Evolutionary conservation across 805 yeast genomes (phyloP), one percentile per base, ranked within the genome.

Genomic region (Ogataea chonburiensis): DNA sequence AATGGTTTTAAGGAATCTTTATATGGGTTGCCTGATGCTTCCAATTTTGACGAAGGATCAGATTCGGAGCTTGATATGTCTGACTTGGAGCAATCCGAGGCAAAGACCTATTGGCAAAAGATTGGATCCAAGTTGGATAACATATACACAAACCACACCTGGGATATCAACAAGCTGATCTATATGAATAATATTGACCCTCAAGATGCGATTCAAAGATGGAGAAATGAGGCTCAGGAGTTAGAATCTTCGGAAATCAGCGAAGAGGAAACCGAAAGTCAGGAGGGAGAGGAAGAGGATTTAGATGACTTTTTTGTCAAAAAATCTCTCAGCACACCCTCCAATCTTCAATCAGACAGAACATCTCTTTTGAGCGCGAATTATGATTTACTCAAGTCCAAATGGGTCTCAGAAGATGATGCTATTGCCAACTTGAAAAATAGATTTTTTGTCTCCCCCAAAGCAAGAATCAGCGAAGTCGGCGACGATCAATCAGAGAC

Each of bases 131-230:
- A 72, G 49, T 66, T 85, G 40, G 67, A 74, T 43, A 74, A 81
- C n/a, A 47, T 73, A 5, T 55, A 63, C 40, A 66, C 61, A 55
- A 69, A 64, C 50, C 75, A 69, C 61, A 68, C 66, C 40, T 86
- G 94, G 89, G 86, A 91, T 58, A 76, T 91, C 43, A 79, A 81
- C 49, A 86, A 84, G 53, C 64, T 91, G 38, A 66, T 93, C 4
- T 91, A 93, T 59, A 71, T 84, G 75, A 79, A 81, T 39, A 82
- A 86, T 48, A 69, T 87, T 26, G 75, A 78, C 9, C 89, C 97
- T 0, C 68, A 64, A 1, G 93, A 83, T 45, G 93, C 74, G 21
- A 67, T 86, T 30, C 66, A 65, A 25, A 73, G 89, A 60, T 86
- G 94, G 94, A 76, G 61, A 47, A 68, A 73, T 20, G 77, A 75